These are phyloP conservation scores for Verticillium dahliae DNA, from an alignment of 2,329 filamentous ascomycete genomes.

Conservation along the genomic window DNA sequence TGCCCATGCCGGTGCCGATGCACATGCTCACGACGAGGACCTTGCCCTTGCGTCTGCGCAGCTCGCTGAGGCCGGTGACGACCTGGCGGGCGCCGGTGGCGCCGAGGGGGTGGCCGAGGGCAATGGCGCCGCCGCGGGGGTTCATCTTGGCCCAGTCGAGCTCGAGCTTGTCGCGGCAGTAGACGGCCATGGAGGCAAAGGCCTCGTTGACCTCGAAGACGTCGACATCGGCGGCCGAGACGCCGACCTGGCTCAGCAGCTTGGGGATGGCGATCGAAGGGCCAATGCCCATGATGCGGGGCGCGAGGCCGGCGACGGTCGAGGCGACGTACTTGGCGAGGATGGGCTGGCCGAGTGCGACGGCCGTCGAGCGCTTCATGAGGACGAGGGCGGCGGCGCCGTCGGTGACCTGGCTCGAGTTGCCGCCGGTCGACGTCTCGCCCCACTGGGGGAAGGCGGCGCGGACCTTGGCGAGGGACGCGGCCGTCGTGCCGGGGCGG, in stretches of 20 bases:
- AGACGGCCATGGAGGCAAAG: constrained; percentile 96
- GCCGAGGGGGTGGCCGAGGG: constrained; percentile 76
- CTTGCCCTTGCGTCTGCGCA: constrained; percentile 80
- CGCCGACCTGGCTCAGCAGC: constrained; percentile 71
- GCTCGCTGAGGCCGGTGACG: constrained; percentile 83
- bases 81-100: constrained; percentile 75
- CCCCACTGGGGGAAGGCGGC: constrained; percentile 89
- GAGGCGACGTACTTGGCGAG: constrained; percentile 91
- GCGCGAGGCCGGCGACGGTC: constrained; percentile 82
- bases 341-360: constrained; percentile 83
- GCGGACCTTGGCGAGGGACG: constrained; percentile 76
- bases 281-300: constrained; percentile 94
- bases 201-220: constrained; percentile 95
- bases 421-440: constrained; percentile 80
- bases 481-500: constrained; percentile 80
- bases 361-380: constrained; percentile 89
- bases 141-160: constrained; percentile 75
- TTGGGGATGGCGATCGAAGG: constrained; percentile 72
- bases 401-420: constrained; percentile 91
- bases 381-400: constrained; percentile 83
- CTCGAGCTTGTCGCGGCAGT: constrained; percentile 70
- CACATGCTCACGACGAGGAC: constrained; percentile 89
- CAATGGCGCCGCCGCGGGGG: constrained; percentile 73
- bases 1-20: constrained; percentile 63
- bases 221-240: constrained; percentile 78